Base-by-base conservation (phyloP, 2,329 filamentous ascomycete species). In the Pseudocercospora fuligena region DNA sequence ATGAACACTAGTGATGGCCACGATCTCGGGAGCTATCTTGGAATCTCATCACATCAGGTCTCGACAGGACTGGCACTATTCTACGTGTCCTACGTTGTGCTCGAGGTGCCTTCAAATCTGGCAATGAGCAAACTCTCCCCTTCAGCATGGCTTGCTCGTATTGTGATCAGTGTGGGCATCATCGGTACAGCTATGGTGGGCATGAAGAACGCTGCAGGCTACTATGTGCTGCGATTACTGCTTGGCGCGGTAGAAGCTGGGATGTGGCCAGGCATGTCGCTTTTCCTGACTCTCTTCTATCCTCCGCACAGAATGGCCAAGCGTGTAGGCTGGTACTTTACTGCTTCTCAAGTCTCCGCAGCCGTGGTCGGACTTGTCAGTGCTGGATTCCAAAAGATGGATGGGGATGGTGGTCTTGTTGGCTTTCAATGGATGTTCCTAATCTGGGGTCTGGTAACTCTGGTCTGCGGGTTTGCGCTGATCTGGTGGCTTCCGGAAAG, bases 231-330 rank as follows among this genome's bases (percentile, higher is more conserved):
- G 29, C 89, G 93, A 7, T 90, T 97, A 64, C 84, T 97, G 11
- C 87, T 97, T 6, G 93, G 93, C 57, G 86, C 95, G 14, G 93
- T 97, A 25, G 94, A 94, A 76, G 93, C 93, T 1, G 93, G 93
- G 56, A 93, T 97, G 90, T 97, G 93, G 93, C 93, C 93, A 0
- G 93, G 93, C 59, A 97, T 97, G 93, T 88, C 92, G 9, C 95
- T 95, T 78, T 97, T 97, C 76, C 84, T 97, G 56, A 96, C 93
- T 0, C 85, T 97, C 7, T 97, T 97, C 83, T 97, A 97, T 76
- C 93, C 93, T 6, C 93, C 93, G 0, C 92, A 91, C 5, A 87
- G 92, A 12, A 95, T 91, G 1, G 93, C 92, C 14, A 96, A 95
- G 82, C 87, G 93, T 46, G 96, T 97, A 70, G 93, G 93, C 43